A percentile compares a stretch with the other conserved stretches of the same genome.
These are phyloP conservation scores for Trichomonas gallinae DNA, from an alignment of 208 protist species.

Conservation along the genomic window DNA sequence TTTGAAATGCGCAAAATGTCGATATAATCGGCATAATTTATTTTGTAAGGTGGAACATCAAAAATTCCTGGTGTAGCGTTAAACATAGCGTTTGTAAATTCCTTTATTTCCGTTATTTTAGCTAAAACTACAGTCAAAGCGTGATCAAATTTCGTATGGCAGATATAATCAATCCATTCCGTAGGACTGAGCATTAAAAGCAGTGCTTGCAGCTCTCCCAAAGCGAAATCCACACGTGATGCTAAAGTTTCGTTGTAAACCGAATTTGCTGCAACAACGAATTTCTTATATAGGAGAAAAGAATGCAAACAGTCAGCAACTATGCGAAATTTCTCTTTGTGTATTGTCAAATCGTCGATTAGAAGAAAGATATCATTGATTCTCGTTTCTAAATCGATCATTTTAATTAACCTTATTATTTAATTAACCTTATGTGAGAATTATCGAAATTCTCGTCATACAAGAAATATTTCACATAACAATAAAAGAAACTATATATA, in stretches of 20 bases:
- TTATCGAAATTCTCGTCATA: no score
- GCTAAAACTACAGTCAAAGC: background rate
- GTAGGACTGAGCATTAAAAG: background rate
- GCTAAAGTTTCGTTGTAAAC: background rate
- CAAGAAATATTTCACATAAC: no score
- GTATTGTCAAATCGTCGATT: background rate
- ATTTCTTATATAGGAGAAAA: background rate
- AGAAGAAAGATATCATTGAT: background rate
- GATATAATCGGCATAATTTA: background rate
- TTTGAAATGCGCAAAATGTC: background rate
- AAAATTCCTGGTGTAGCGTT: background rate
- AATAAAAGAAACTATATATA: no score
- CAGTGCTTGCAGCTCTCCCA: background rate
- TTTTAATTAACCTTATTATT: no score
- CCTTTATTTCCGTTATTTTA: background rate
- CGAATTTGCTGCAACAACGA: background rate
- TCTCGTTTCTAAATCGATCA: background rate
- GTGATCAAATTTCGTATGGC: background rate
- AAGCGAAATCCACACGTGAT: background rate
- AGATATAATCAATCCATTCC: background rate
- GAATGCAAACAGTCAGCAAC: background rate
- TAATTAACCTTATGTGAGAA: no score
- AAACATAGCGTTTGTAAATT: background rate
- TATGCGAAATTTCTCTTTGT: background rate
- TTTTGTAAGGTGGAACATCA: background rate